These are phyloP conservation scores for Mycena filopes DNA, from an alignment of 768 basidiomycete genomes.

Conservation along the genomic window DNA sequence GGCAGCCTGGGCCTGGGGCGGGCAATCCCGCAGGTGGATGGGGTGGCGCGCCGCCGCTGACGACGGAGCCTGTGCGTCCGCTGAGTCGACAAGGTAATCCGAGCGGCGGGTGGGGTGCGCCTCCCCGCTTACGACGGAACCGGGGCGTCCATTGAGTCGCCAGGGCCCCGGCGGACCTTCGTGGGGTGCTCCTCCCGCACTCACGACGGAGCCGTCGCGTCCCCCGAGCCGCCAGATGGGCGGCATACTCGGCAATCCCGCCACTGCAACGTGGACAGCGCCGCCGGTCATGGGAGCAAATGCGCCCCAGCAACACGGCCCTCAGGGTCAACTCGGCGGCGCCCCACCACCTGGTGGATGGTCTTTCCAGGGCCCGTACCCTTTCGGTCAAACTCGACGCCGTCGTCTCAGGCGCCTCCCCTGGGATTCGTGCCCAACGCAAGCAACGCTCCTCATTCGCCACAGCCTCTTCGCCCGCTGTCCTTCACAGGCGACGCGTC, in stretches of 20 bases:
- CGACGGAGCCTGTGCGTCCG: slow-evolving; percentile 5
- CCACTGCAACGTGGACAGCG: background rate
- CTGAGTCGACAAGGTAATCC: background rate
- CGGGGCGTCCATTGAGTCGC: background rate
- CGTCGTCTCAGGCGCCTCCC: slow-evolving; percentile 2
- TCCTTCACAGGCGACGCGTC: slow-evolving; percentile 3
- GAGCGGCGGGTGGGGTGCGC: too few species aligned
- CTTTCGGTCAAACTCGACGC: slow-evolving; percentile 19
- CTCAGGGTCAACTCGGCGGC: slow-evolving; percentile 1
- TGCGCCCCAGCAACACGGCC: background rate
- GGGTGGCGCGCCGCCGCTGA: background rate
- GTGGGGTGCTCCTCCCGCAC: background rate
- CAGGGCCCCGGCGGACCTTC: background rate
- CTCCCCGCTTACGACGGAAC: background rate
- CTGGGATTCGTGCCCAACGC: slow-evolving; percentile 8
- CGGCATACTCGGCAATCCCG: background rate
- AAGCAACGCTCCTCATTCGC: slow-evolving; percentile 6
- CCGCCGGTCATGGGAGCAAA: background rate
- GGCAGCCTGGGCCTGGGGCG: too few species aligned
- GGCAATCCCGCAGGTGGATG: background rate
- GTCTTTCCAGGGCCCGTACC: slow-evolving; percentile 10
- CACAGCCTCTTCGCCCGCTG: slow-evolving; percentile 13
- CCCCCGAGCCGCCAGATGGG: slow-evolving; percentile 3
- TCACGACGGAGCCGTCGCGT: background rate
- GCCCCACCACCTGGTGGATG: slow-evolving; percentile 2